Base-by-base conservation (phyloP, 2,329 filamentous ascomycete genomes). In the Scortechinia acanthostroma region DNA sequence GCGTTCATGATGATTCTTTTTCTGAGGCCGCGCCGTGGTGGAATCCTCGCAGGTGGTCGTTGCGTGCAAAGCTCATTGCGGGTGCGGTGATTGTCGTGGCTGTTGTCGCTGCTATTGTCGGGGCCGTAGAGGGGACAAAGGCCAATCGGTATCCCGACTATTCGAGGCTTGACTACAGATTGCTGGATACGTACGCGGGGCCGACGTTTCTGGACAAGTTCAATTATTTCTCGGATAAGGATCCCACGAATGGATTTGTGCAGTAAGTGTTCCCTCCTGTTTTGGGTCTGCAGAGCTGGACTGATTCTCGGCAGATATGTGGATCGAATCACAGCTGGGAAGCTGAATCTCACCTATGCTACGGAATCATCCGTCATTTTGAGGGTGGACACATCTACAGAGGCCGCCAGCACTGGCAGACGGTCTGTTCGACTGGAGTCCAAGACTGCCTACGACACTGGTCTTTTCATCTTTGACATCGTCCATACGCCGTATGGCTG, bases 401-500 rank as follows among this genome's bases (percentile, higher is more conserved):
- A 13, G 3, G 62, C 79, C 50, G 73, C 77, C 17, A 71, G 71
- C 2, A 77, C 70, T 0, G 80, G 80, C 42, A 77, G 80, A 19
- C 76, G 76, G 60, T 83, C 78, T 0, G 78, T 84, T 14, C 77
- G 80, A 14, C 63, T 84, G 46, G 70, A 77, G 49, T 84, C 80
- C 25, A 80, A 76, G 54, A 65, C 59, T 40, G 73, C 73, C 40
- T 85, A 83, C 59, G 60, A 78, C 53, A 61, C 57, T n/a, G 81
- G 80, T 0, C 72, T 85, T n/a, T 85, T 84, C 61, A 64, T 85
- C 53, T 85, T 85, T 53, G 79, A 85, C 54, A 67, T 85, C 51
- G 68, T 73, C 48, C 80, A 84, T 59, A 76, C 76, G 0, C 81
- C 80, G 0, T 76, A 70, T 52, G 80, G 78, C 33, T 85, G 80